Evolutionary conservation across 73 alveolate species (phyloP), one percentile per base, ranked within the genome.

Genomic region (Stentor roeselii): DNA sequence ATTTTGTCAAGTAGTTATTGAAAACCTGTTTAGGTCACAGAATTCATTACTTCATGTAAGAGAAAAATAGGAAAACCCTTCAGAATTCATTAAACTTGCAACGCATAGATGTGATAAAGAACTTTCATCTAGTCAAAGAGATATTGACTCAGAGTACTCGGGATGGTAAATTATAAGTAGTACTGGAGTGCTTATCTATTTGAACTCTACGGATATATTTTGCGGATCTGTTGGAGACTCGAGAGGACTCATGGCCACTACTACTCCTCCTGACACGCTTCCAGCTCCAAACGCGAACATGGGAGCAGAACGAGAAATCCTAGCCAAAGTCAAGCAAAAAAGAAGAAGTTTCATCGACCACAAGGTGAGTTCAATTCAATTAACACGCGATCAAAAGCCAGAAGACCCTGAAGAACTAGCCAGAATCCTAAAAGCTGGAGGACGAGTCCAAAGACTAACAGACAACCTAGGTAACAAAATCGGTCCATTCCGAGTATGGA

Each of bases 401-500:
- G 94, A 89, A 60, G 76, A 89, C 78, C 78, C 67, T 60, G 89
- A 89, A 36, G 94, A 89, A 76, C 78, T 76, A 77, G 75, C 83
- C 76, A 89, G 94, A 89, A 84, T 89, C 6, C 82, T 60, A 59
- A 78, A 87, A 59, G 78, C 75, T 87, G 94, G 94, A 84, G 94
- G 92, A 34, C 74, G 82, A 34, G 74, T 89, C 15, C 78, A 86
- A 37, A 76, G 74, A 76, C 75, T 76, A 0, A 89, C 82, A 60
- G 94, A 89, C 40, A 87, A 89, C 76, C 67, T 21, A 21, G 91
- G 91, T 36, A 85, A 89, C 60, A 86, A 78, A 78, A 86, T 87
- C 31, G 94, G 94, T 0, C 94, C 94, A 58, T 83, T 67, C 77
- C 83, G 94, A 31, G 88, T 89, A 39, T 89, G 94, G 87, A 41